A percentile compares a stretch with the other conserved stretches of the same genome.
These are phyloP conservation scores for Pythium phragmitis DNA, from an alignment of 352 stramenopile species.

Conservation along the genomic window DNA sequence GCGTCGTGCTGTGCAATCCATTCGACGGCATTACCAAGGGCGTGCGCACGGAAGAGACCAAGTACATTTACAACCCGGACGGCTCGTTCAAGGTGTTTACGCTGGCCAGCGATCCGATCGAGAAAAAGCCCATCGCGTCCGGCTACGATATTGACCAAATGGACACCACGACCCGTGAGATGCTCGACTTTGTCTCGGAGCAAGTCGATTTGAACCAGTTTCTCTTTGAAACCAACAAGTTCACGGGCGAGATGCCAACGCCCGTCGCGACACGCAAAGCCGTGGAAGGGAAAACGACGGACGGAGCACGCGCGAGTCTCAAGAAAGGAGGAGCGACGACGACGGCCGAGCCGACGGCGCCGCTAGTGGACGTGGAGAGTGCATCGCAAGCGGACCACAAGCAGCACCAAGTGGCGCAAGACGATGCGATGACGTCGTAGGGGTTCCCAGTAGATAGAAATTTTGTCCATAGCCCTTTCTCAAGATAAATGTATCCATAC, in stretches of 20 bases:
- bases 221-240: conserved; percentile 65
- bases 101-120: conserved; percentile 38
- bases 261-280: not conserved
- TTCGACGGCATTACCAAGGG: conserved; percentile 72
- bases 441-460: not conserved
- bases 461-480: not conserved
- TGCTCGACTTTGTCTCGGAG: conserved; percentile 54
- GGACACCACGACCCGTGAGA: conserved; percentile 41
- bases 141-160: conserved; percentile 69
- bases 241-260: conserved; percentile 25
- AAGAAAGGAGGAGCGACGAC: not conserved
- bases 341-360: not conserved
- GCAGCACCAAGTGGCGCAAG: not conserved
- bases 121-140: conserved; percentile 49
- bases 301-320: conserved; percentile 3
- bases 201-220: conserved; percentile 74
- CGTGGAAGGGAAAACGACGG: not conserved
- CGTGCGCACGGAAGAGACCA: conserved; percentile 60
- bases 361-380: not conserved
- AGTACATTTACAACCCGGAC: conserved; percentile 73
- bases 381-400: not conserved
- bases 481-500: not conserved
- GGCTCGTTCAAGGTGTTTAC: conserved; percentile 70
- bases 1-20: conserved; percentile 65
- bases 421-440: not conserved